Base-by-base conservation (phyloP, 495 filamentous ascomycete species). In the Penicillium psychrofluorescens region DNA sequence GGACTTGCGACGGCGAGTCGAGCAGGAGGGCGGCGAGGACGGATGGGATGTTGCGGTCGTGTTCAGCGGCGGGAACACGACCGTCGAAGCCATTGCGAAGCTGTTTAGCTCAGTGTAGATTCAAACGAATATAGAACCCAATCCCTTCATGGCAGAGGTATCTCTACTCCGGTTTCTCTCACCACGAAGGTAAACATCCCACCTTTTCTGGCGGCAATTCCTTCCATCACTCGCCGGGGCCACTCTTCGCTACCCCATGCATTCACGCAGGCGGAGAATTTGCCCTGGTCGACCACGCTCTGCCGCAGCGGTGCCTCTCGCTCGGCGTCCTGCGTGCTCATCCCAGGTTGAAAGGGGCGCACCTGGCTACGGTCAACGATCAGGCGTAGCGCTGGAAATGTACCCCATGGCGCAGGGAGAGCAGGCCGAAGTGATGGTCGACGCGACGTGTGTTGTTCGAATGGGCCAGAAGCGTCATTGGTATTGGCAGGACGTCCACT, bases 31-130 rank as follows among this genome's bases (percentile, higher is more conserved):
- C 0, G 85, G 84, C 4, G 74, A 78, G 50, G 72, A 79, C 14
- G 88, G 86, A 2, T 91, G 88, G 86, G 89, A 95, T 74, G 50
- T 98, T 13, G 90, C 87, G 0, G 63, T 97, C 44, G 81, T 96
- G 32, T 75, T 98, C 45, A 89, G 81, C 53, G 92, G 92, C 8
- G 92, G 92, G 2, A 98, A 98, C 76, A 88, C 89, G 11, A 87
- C 80, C 32, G 64, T 95, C 11, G 90, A 94, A 49, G 81, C 77
- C 12, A 70, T 98, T 54, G 53, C 44, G 30, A 68, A 68, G 52
- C 40, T 71, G 29, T 66, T 62, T 44, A 43, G 55, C 12, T 69
- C 38, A 57, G 33, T 31, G 10, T 11, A 31, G 9, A 11, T 11
- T 38, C 14, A 48, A 10, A 14, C n/a, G 27, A 29, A 38, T 22